Conservation (phyloP, 2,329 filamentous ascomycete genomes). For the Trichoderma koningii region DNA sequence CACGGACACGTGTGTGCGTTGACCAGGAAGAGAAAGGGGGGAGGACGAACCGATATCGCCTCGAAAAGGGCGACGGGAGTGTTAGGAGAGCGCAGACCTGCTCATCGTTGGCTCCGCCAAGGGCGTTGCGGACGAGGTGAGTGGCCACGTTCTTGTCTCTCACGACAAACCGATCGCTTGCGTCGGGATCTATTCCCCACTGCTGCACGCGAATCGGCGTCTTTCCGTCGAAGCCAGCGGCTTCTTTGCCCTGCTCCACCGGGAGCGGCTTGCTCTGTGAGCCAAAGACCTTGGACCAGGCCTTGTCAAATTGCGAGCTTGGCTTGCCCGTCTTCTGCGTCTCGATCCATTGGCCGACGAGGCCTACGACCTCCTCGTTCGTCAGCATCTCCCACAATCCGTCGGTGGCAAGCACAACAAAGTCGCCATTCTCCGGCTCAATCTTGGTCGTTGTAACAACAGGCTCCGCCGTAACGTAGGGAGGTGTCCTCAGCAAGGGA, state of each 20-base stretch:
- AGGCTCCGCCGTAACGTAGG: constrained; percentile 96
- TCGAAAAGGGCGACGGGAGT: constrained; percentile 84
- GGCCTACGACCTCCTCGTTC: constrained; percentile 94
- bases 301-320: constrained; percentile 67
- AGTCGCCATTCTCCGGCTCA: constrained; percentile 85
- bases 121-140: constrained; percentile 90
- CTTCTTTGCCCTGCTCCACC: constrained; percentile 65
- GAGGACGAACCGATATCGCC: constrained; percentile 73
- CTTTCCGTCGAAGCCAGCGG: constrained; percentile 61
- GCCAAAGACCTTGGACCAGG: constrained; percentile 68
- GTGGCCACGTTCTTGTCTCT: constrained; percentile 96
- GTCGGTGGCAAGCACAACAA: constrained; percentile 94
- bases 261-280: constrained; percentile 61
- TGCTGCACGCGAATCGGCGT: constrained; percentile 87
- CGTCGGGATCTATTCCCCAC: constrained; percentile 77
- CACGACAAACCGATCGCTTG: constrained; percentile 83
- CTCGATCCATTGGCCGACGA: constrained; percentile 97
- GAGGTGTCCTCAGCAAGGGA: constrained; percentile 80
- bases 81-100: constrained; percentile 92
- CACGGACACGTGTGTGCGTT: not conserved
- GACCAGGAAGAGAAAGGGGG: not conserved
- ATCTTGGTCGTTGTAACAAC: constrained; percentile 92
- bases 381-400: constrained; percentile 99
- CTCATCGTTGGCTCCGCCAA: constrained; percentile 90
- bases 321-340: constrained; percentile 59